Evolutionary conservation across 169 alveolate genomes (phyloP).

Genomic region (Cryptosporidium sp.): DNA sequence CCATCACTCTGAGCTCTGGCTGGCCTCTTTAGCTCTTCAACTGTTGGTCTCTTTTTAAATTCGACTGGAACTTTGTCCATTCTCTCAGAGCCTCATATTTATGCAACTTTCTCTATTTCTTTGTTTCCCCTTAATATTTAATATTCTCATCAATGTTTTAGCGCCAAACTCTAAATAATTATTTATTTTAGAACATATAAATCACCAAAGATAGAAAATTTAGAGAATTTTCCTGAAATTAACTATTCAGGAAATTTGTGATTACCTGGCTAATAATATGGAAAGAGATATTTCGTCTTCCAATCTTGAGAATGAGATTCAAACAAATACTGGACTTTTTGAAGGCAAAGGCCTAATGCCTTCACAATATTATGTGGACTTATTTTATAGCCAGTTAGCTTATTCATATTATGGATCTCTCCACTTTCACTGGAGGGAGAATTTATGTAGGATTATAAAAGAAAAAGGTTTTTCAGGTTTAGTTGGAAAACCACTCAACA

Average conservation of each 20-base stretch:
- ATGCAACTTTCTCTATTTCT: not conserved
- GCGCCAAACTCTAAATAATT: not conserved
- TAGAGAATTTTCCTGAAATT: not conserved
- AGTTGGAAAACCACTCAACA: too few species aligned
- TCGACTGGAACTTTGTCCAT: slow-evolving; percentile 4
- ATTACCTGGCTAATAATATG: not conserved
- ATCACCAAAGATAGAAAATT: not conserved
- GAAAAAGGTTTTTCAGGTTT: not conserved
- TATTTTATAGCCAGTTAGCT: slow-evolving; percentile 71
- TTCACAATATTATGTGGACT: slow-evolving; percentile 61
- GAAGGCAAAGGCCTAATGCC: not conserved
- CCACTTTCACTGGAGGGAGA: slow-evolving; percentile 8
- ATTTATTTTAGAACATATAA: not conserved
- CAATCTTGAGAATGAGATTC: not conserved
- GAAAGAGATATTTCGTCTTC: slow-evolving; percentile 1
- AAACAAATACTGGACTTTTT: slow-evolving; percentile 1
- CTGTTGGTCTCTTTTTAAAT: slow-evolving; percentile 37
- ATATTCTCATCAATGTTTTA: not conserved
- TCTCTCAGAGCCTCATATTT: not conserved
- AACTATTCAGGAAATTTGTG: not conserved
- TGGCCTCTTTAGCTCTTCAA: slow-evolving; percentile 51
- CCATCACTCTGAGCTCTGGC: slow-evolving; percentile 71
- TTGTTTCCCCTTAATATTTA: not conserved
- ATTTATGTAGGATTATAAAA: not conserved
- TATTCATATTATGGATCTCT: slow-evolving; percentile 61